Percentiles rank a stretch among this genome's conserved stretches.
Conservation (phyloP, 345 rosid species). For the Capsella bursapastoris region DNA sequence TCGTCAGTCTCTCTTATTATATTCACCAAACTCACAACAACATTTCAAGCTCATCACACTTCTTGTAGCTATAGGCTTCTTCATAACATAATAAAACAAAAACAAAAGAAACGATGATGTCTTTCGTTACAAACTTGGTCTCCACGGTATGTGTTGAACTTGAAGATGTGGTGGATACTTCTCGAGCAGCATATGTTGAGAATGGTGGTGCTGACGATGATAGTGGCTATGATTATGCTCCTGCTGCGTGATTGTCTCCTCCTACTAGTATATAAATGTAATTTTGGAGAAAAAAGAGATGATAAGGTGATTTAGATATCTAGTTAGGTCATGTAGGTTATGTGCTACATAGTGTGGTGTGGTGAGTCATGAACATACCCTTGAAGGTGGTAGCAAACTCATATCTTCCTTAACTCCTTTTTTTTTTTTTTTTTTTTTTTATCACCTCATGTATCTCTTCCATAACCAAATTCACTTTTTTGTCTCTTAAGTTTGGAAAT, state of each 20-base stretch:
- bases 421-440: not conserved
- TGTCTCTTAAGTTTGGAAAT: too few species aligned
- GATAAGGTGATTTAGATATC: not conserved
- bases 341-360: slow-evolving; percentile 5
- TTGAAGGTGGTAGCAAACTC: not conserved
- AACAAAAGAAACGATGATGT: not conserved
- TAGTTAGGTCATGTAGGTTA: not conserved
- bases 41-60: slow-evolving; percentile 2
- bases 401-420: not conserved
- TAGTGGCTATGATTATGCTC: slow-evolving; percentile 39
- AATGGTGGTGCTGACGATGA: slow-evolving; percentile 44
- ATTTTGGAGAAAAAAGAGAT: not conserved
- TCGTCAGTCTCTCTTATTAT: slow-evolving; percentile 1
- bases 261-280: not conserved
- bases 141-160: not conserved
- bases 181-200: slow-evolving; percentile 13
- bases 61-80: slow-evolving; percentile 2
- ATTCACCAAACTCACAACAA: slow-evolving; percentile 33
- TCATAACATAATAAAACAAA: not conserved
- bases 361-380: not conserved
- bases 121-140: not conserved
- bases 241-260: slow-evolving; percentile 34
- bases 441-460: too few species aligned
- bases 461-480: too few species aligned
- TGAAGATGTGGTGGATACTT: slow-evolving; percentile 27